Conservation (phyloP, 805 yeast genomes). For the Phaffomyces opuntiae region DNA sequence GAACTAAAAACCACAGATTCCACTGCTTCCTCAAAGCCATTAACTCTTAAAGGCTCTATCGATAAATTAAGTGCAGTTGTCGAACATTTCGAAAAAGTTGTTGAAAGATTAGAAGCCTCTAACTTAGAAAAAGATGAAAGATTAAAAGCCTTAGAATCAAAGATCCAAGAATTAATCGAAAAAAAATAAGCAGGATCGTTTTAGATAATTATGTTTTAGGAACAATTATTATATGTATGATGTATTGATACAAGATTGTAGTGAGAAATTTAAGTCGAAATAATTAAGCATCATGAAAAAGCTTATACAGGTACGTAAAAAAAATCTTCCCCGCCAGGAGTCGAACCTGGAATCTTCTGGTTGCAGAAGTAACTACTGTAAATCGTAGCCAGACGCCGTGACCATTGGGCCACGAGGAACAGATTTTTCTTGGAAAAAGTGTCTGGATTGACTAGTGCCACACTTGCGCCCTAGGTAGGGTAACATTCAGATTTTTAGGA, state of each 20-base stretch:
- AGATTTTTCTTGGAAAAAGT: slow-evolving; percentile 13
- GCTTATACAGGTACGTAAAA: slow-evolving; percentile 7
- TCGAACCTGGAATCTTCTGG: slow-evolving; percentile 31
- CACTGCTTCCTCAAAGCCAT: slow-evolving; percentile 30
- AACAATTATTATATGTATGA: background rate
- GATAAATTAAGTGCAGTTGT: slow-evolving; percentile 60
- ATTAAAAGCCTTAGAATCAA: slow-evolving; percentile 49
- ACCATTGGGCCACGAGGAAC: slow-evolving; percentile 74
- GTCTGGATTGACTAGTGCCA: background rate
- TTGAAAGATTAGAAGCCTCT: slow-evolving; percentile 42
- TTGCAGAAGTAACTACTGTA: slow-evolving; percentile 33
- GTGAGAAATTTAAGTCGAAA: too few relatives aligned
- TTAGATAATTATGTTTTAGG: background rate
- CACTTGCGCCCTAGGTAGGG: background rate
- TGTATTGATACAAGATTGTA: background rate
- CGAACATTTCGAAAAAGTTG: slow-evolving; percentile 46
- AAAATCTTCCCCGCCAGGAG: slow-evolving; percentile 29
- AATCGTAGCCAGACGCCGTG: slow-evolving; percentile 70
- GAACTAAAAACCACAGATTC: slow-evolving; percentile 9
- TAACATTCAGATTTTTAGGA: background rate
- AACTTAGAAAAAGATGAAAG: slow-evolving; percentile 62
- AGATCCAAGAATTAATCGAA: slow-evolving; percentile 47
- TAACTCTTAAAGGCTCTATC: slow-evolving; percentile 65
- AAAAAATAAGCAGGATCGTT: slow-evolving; percentile 21
- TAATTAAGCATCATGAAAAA: too few relatives aligned